phyloP scores from a whole-genome alignment of 257 asterid genomes.

The Nyctanthes arbortristis region DNA sequence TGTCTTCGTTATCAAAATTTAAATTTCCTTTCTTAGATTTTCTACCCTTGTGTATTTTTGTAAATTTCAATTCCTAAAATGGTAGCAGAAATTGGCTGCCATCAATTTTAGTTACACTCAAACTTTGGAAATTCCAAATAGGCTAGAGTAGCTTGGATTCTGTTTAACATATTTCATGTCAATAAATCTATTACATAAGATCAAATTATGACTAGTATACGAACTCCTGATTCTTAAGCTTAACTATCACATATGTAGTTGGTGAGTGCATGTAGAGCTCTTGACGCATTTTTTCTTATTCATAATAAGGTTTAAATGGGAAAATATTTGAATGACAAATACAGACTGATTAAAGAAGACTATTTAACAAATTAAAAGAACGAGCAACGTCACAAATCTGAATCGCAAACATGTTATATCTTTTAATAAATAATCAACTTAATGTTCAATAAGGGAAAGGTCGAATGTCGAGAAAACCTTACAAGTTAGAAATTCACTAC shows the following conservation, averaged over 20 bases:
- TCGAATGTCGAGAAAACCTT: slow-evolving; percentile 37
- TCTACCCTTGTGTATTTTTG: background rate
- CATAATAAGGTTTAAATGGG: background rate
- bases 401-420: background rate
- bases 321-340: background rate
- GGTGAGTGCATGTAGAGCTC: background rate
- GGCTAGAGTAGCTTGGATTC: background rate
- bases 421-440: background rate
- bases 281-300: background rate
- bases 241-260: background rate
- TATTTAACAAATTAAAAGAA: background rate
- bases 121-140: background rate
- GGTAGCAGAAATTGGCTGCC: too few species aligned
- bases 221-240: background rate
- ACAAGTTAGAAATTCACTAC: slow-evolving; percentile 51
- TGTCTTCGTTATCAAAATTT: background rate
- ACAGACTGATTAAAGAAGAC: background rate
- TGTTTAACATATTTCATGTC: too few species aligned
- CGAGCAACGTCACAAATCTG: background rate
- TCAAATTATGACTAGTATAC: too few species aligned
- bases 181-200: background rate
- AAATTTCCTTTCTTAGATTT: too few species aligned
- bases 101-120: too few species aligned
- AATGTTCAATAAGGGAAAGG: background rate
- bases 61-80: background rate